Evolutionary conservation across 2,329 filamentous ascomycete species (phyloP).

Genomic region (Scedosporium apiospermum): DNA sequence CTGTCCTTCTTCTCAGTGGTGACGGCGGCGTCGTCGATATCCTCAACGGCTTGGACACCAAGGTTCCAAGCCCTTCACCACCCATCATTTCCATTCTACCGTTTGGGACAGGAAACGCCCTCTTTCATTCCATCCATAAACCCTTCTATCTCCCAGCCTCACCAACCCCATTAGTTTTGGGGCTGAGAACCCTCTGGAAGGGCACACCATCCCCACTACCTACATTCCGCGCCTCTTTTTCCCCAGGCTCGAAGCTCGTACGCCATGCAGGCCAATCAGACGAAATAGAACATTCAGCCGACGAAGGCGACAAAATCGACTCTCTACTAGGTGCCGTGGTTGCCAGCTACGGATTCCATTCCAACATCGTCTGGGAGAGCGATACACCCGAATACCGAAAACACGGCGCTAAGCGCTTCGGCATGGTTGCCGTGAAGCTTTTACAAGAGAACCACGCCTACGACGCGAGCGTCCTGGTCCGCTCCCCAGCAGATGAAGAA

Average conservation of each 20-base stretch:
- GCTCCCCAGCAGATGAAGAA: conserved; percentile 8
- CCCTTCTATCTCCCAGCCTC: conserved; percentile 34
- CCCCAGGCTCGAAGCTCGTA: conserved; percentile 43
- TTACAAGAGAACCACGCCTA: conserved; percentile 48
- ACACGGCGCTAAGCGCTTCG: conserved; percentile 69
- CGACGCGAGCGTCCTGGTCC: conserved; percentile 29
- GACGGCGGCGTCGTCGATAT: conserved; percentile 82
- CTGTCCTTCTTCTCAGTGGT: conserved; percentile 71
- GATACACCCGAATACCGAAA: conserved; percentile 74
- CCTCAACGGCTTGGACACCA: conserved; percentile 48
- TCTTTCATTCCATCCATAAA: conserved; percentile 54
- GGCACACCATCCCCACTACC: conserved; percentile 48
- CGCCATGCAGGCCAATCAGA: conserved; percentile 19
- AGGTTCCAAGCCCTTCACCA: conserved; percentile 8
- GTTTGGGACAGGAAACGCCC: conserved; percentile 56
- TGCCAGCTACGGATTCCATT: conserved; percentile 83
- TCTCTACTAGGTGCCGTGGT: conserved; percentile 69
- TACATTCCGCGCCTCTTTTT: conserved; percentile 52
- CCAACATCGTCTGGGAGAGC: conserved; percentile 80
- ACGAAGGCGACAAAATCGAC: conserved; percentile 20
- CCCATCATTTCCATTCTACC: conserved; percentile 47
- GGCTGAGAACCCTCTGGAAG: conserved; percentile 42
- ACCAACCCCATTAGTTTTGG: conserved; percentile 35
- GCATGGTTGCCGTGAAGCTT: conserved; percentile 72
- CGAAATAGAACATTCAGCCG: background rate